A percentile compares a stretch with the other conserved stretches of the same genome.
These are phyloP conservation scores for Colletotrichum lupini DNA, from an alignment of 2,329 filamentous ascomycete genomes.

Conservation along the genomic window DNA sequence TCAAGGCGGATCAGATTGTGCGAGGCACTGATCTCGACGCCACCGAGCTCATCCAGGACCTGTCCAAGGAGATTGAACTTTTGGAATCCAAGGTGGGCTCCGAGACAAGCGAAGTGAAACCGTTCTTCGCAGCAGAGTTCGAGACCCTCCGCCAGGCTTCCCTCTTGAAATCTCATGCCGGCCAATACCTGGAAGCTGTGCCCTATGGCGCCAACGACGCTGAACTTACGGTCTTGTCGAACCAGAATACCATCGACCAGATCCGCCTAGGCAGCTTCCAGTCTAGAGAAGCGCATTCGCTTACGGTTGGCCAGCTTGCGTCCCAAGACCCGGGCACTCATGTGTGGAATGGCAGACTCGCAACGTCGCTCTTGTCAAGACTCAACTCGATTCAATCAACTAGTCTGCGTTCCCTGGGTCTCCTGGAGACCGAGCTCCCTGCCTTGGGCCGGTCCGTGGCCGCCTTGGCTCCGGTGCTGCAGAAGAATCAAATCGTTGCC, in stretches of 20 bases:
- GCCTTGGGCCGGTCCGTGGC: constrained; percentile 67
- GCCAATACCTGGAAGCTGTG: not conserved
- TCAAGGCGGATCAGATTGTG: constrained; percentile 67
- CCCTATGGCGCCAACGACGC: constrained; percentile 37
- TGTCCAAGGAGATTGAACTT: constrained; percentile 62
- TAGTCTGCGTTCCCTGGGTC: constrained; percentile 68
- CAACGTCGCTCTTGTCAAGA: constrained; percentile 63
- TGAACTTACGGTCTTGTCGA: constrained; percentile 63
- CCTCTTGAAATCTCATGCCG: constrained; percentile 50
- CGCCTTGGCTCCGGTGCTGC: constrained; percentile 59
- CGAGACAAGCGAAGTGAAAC: constrained; percentile 52
- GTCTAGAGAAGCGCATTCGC: constrained; percentile 17
- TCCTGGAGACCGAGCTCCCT: constrained; percentile 74
- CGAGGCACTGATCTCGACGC: constrained; percentile 55
- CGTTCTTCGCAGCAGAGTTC: constrained; percentile 67
- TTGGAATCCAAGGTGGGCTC: constrained; percentile 60
- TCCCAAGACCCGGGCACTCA: constrained; percentile 31
- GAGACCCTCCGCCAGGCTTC: constrained; percentile 66
- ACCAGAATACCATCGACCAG: constrained; percentile 53
- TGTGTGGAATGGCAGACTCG: constrained; percentile 53
- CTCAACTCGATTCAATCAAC: constrained; percentile 63
- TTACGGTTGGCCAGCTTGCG: constrained; percentile 30
- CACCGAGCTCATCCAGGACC: constrained; percentile 59
- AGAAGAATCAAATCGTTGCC: constrained; percentile 59
- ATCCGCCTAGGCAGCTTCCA: constrained; percentile 48